A percentile compares a stretch with the other conserved stretches of the same genome.
phyloP scores from a whole-genome alignment of 257 asterid genomes.

The Solanum clarkiae region DNA sequence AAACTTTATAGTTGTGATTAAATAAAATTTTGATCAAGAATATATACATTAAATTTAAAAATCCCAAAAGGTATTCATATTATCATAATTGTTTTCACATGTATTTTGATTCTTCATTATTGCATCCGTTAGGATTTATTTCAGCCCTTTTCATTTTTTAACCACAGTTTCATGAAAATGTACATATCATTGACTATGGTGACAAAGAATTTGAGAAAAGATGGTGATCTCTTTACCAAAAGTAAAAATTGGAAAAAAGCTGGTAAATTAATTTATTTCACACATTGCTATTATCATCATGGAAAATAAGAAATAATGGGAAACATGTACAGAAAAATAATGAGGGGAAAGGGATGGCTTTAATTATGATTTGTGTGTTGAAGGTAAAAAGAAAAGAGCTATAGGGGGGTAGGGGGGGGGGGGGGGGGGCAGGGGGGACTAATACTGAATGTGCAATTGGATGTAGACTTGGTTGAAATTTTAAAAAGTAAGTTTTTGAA shows the following conservation, averaged over 20 bases:
- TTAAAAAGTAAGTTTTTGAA: not conserved
- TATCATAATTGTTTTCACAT: not conserved
- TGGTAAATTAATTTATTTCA: not conserved
- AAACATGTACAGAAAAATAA: not conserved
- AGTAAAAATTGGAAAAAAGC: not conserved
- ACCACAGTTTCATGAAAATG: not conserved
- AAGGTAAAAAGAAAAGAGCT: not conserved
- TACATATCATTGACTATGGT: not conserved
- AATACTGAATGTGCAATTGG: not conserved
- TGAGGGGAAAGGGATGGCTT: not conserved
- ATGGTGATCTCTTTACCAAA: not conserved
- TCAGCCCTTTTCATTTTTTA: not conserved
- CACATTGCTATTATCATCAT: not conserved
- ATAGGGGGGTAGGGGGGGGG: no score
- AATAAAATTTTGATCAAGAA: not conserved
- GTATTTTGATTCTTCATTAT: not conserved
- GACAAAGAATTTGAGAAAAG: not conserved
- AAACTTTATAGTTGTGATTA: no score
- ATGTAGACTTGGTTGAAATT: not conserved
- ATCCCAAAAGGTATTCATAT: not conserved
- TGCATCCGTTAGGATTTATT: not conserved
- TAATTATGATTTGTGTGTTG: not conserved
- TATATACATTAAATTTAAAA: not conserved
- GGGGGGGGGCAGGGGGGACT: not conserved
- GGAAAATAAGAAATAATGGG: not conserved